Base-by-base conservation (phyloP, 441 rosid genomes). In the Codiaeum variegatum region DNA sequence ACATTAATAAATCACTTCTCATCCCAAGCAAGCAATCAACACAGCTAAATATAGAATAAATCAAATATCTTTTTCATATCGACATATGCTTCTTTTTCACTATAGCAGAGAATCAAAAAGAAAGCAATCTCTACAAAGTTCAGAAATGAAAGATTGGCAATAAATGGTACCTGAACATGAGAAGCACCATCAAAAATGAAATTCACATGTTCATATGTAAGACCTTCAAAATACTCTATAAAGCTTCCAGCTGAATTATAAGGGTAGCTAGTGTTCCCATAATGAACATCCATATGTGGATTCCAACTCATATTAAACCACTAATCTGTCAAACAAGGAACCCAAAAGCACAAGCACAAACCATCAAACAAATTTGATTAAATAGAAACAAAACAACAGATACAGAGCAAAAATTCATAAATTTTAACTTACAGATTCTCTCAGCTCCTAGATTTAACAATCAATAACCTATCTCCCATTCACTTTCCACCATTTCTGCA, bases 191-290 rank as follows among this genome's bases (percentile, higher is more conserved):
- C 84, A 60, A 91, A 91, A 75, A 91, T 91, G 84, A 86, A 89
- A 78, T 91, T 89, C 54, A 89, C 94, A 71, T 89, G 96, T 47
- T 89, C 90, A 59, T 89, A 91, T 26, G 96, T 88, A 63, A 86
- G 92, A 64, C 91, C 96, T 82, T 86, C 92, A 18, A 91, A 87
- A 70, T 89, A 91, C 74, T 91, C 96, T 80, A 89, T 85, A 70
- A 89, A 89, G 78, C 92, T 91, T 73, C 93, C 94, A 19, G 93
- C 80, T 56, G 86, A 85, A 46, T 89, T 89, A 67, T 91, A 91
- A 51, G 90, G 92, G 69, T 87, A 87, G 79, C 77, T 78, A 75
- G 74, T 58, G 70, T 82, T 85, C 64, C 73, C 58, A 79, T 85
- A 81, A 58, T 89, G 88, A 76, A 79, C 81, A 54, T 88, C 91